phyloP scores from a whole-genome alignment of 2,329 filamentous ascomycete genomes.

The Colletotrichum sansevieriae region DNA sequence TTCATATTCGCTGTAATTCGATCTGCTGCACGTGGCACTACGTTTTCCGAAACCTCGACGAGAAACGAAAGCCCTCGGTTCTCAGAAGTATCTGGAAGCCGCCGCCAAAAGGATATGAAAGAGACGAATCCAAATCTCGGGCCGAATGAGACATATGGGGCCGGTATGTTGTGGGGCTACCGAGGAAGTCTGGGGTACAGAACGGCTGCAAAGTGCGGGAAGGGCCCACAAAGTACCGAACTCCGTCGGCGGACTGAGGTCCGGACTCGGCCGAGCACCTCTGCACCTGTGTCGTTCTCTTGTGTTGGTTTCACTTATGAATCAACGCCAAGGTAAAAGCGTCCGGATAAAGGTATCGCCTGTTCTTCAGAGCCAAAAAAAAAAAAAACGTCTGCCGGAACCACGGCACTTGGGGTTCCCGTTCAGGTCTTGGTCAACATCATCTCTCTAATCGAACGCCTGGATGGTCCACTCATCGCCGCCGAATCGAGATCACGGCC shows the following conservation, averaged over 20 bases:
- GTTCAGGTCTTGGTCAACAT: slow-evolving; percentile 31
- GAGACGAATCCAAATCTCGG: neutral
- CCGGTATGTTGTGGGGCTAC: slow-evolving; percentile 20
- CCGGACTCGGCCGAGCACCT: neutral
- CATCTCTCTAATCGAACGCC: slow-evolving; percentile 22
- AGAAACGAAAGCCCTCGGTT: too few species aligned
- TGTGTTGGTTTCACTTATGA: neutral
- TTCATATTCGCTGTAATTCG: slow-evolving; percentile 51
- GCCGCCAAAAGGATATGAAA: neutral
- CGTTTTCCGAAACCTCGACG: neutral
- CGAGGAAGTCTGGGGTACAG: slow-evolving; percentile 1
- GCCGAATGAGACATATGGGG: slow-evolving; percentile 17
- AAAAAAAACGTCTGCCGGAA: neutral
- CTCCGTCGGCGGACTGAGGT: slow-evolving; percentile 2
- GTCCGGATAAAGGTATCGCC: too few species aligned
- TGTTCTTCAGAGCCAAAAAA: too few species aligned
- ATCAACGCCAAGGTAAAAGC: neutral
- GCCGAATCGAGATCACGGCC: slow-evolving; percentile 17
- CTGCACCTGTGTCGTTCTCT: neutral
- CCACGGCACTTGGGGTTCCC: slow-evolving; percentile 7
- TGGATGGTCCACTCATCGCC: slow-evolving; percentile 23
- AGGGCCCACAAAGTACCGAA: slow-evolving; percentile 23
- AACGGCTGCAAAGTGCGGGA: neutral
- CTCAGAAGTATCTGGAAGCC: neutral
- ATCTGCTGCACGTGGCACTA: neutral